These are phyloP conservation scores for Salix viminalis DNA, from an alignment of 345 rosid species.

Conservation along the genomic window DNA sequence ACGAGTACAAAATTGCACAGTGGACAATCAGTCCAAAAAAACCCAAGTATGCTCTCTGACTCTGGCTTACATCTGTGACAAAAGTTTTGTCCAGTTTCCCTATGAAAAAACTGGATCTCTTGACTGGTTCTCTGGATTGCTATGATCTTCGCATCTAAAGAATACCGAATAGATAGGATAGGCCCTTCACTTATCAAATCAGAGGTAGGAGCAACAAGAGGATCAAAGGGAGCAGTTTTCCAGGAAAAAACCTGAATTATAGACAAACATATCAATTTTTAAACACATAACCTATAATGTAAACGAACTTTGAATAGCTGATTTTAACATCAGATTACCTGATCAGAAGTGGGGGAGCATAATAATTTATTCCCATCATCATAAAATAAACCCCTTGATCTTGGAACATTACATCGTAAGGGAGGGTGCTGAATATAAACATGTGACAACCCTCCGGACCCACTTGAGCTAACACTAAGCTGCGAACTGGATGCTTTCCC, in stretches of 20 bases:
- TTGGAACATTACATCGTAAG: slow-evolving; percentile 59
- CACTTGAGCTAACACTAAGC: slow-evolving; percentile 43
- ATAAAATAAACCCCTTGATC: slow-evolving; percentile 70
- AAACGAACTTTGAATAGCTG: background rate
- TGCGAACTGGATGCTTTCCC: slow-evolving; percentile 68
- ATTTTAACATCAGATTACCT: slow-evolving; percentile 40
- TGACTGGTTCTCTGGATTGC: slow-evolving; percentile 75
- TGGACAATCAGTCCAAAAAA: slow-evolving; percentile 95
- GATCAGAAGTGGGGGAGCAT: slow-evolving; percentile 51
- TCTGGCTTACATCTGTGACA: slow-evolving; percentile 62
- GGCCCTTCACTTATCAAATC: slow-evolving; percentile 85
- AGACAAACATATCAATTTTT: slow-evolving; percentile 11
- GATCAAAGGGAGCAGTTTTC: slow-evolving; percentile 69
- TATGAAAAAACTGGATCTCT: slow-evolving; percentile 67
- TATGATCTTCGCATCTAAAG: slow-evolving; percentile 70
- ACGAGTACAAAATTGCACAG: slow-evolving; percentile 74
- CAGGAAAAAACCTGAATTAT: slow-evolving; percentile 66
- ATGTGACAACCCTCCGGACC: slow-evolving; percentile 79
- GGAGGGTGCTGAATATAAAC: slow-evolving; percentile 71
- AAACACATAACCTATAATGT: background rate
- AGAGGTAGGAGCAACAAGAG: slow-evolving; percentile 50
- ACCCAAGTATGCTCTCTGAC: slow-evolving; percentile 81
- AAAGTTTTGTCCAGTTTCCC: slow-evolving; percentile 68
- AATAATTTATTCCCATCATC: slow-evolving; percentile 88
- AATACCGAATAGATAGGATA: slow-evolving; percentile 62